Conservation (phyloP, 768 basidiomycete species). For the Megacollybia marginata region DNA sequence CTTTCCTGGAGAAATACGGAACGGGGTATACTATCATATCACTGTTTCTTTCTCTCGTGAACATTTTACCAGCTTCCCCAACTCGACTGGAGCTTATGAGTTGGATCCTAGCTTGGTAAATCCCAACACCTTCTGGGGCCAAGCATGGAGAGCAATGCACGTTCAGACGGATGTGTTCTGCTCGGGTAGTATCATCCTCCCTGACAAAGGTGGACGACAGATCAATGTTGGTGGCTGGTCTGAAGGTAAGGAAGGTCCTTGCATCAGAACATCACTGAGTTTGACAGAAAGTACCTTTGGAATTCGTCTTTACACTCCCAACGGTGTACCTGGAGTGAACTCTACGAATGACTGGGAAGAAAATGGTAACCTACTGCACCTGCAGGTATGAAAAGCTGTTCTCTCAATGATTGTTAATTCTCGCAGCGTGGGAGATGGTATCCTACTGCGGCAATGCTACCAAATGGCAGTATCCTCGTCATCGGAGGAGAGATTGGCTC, state of each 20-base stretch:
- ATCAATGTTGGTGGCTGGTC: slow-evolving; percentile 54
- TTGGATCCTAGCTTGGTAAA: slow-evolving; percentile 52
- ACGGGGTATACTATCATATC: slow-evolving; percentile 25
- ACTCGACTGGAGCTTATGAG: slow-evolving; percentile 78
- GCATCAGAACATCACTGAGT: slow-evolving; percentile 21
- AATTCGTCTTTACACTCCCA: slow-evolving; percentile 64
- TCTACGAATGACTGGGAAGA: slow-evolving; percentile 80
- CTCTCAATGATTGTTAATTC: background rate
- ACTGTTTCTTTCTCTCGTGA: background rate
- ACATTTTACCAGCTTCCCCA: slow-evolving; percentile 30
- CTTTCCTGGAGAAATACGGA: slow-evolving; percentile 70
- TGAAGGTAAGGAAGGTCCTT: background rate
- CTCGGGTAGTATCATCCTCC: slow-evolving; percentile 63
- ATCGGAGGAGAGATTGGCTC: slow-evolving; percentile 74
- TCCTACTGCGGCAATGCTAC: slow-evolving; percentile 55
- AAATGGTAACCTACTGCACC: slow-evolving; percentile 28
- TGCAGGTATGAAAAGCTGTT: background rate
- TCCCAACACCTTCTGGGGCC: slow-evolving; percentile 26
- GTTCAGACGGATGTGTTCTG: slow-evolving; percentile 77
- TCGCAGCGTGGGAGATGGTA: slow-evolving; percentile 63
- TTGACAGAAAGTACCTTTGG: slow-evolving; percentile 41
- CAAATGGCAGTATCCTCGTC: slow-evolving; percentile 69
- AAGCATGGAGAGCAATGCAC: slow-evolving; percentile 73
- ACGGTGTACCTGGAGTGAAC: slow-evolving; percentile 60
- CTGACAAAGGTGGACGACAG: slow-evolving; percentile 62